These are phyloP conservation scores for Cladosporium sp. DNA, from an alignment of 2,329 filamentous ascomycete species.

Conservation along the genomic window DNA sequence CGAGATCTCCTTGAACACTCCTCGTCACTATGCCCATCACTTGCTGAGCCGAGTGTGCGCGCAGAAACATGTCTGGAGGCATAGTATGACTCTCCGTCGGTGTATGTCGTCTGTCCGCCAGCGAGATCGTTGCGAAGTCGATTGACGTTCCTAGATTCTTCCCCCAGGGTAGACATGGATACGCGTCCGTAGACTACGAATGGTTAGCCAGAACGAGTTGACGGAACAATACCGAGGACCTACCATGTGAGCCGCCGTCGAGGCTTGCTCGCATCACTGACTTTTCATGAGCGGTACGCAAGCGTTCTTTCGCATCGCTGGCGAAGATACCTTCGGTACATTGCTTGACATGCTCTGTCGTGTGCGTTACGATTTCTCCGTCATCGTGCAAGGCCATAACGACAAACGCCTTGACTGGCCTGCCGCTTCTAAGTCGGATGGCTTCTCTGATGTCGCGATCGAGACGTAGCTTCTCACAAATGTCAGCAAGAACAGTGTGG, in stretches of 20 bases:
- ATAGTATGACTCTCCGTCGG: neutral
- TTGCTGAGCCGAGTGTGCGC: neutral
- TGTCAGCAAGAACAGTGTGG: neutral
- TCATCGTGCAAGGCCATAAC: conserved; percentile 15
- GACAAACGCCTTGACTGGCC: conserved; percentile 8
- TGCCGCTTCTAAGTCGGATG: neutral
- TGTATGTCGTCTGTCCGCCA: no score
- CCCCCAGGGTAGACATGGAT: no score
- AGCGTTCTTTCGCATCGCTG: neutral
- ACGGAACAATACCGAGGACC: neutral
- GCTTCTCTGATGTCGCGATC: neutral
- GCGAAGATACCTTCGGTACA: neutral
- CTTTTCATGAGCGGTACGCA: neutral
- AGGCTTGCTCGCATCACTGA: neutral
- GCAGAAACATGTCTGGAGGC: neutral
- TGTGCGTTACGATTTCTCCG: conserved; percentile 13
- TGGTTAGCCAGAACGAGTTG: no score
- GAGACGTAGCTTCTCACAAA: conserved; percentile 5
- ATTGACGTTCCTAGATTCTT: no score
- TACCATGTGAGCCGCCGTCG: neutral
- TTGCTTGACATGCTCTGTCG: neutral
- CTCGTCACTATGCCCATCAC: neutral
- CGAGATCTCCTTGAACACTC: neutral
- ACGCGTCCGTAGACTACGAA: no score
- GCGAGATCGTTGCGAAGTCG: no score